phyloP scores from a whole-genome alignment of 2,329 filamentous ascomycete genomes.

The Penicillium sp. region DNA sequence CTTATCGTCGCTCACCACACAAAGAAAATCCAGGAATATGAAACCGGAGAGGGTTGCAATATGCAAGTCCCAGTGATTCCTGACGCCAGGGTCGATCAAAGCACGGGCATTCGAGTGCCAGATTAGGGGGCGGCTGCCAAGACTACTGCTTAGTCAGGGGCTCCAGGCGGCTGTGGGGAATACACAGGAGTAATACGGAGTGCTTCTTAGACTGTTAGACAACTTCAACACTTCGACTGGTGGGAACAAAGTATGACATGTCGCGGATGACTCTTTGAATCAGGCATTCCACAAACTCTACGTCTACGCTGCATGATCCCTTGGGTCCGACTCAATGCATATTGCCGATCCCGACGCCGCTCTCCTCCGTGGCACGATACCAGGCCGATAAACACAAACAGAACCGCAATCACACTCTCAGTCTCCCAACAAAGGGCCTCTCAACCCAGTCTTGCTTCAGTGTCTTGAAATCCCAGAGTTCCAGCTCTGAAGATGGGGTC shows the following conservation, averaged over 20 bases:
- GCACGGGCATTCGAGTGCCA: slow-evolving; percentile 26
- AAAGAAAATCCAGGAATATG: slow-evolving; percentile 16
- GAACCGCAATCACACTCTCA: neutral
- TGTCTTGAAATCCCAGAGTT: neutral
- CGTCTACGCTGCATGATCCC: neutral
- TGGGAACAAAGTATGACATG: neutral
- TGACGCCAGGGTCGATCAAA: slow-evolving; percentile 32
- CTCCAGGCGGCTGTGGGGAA: neutral
- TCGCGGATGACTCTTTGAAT: neutral
- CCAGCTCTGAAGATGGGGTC: slow-evolving; percentile 31
- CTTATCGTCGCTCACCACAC: slow-evolving; percentile 15
- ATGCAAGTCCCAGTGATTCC: slow-evolving; percentile 26
- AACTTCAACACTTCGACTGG: neutral
- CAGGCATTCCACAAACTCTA: neutral
- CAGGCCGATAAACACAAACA: slow-evolving; percentile 9
- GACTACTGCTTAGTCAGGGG: slow-evolving; percentile 21
- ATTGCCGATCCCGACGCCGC: slow-evolving; percentile 5
- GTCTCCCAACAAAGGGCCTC: neutral
- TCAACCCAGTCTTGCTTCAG: neutral
- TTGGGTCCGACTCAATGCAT: neutral
- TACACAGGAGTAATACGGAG: neutral
- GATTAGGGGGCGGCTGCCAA: slow-evolving; percentile 26
- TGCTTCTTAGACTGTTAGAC: too few species aligned
- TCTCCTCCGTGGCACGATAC: slow-evolving; percentile 4
- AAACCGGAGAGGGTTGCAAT: slow-evolving; percentile 24